Evolutionary conservation across 2,329 filamentous ascomycete species (phyloP), one percentile per base, ranked within the genome.

Genomic region (Pseudopyricularia javanii): DNA sequence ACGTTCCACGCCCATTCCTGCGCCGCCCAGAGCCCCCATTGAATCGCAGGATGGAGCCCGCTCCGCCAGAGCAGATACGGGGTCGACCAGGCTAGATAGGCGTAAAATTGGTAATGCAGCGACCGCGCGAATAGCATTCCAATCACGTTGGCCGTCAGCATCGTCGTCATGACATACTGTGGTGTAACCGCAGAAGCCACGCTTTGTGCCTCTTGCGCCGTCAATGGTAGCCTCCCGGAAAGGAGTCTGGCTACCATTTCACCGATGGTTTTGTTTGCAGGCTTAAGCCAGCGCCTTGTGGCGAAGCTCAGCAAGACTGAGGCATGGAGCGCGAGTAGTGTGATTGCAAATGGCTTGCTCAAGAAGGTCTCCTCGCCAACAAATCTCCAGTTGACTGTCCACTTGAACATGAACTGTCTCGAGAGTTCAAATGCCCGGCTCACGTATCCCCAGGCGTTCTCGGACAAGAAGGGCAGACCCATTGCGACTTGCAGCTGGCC

Each of bases 311-410:
- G 60, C 24, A 96, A 74, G n/a, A 90, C 72, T 8, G 72, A 65
- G 26, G 73, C 71, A 64, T 96, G 89, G 53, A 80, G 63, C 2
- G 68, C 73, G 26, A 95, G 73, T 50, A 96, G 74, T 14, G 70
- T 67, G 17, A 84, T 60, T 26, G 89, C 80, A 64, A 95, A 94
- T 2, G 70, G 65, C 55, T 72, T 78, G 59, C 75, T 78, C 48
- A 94, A 76, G 61, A 98, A 98, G 0, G 72, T 68, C 7, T 86
- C 79, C 68, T 96, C 90, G 15, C 86, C 84, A n/a, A 96, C 70
- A 65, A 97, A 97, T 52, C 91, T 83, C 93, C 93, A 98, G 68
- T 98, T 98, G 59, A 98, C 93, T 0, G 93, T 98, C 93, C 93
- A 98, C 69, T 91, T 90, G 74, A 91, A 97, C 61, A 95, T 76